These are phyloP conservation scores for Metschnikowia anglica DNA, from an alignment of 805 yeast genomes.

Conservation along the genomic window DNA sequence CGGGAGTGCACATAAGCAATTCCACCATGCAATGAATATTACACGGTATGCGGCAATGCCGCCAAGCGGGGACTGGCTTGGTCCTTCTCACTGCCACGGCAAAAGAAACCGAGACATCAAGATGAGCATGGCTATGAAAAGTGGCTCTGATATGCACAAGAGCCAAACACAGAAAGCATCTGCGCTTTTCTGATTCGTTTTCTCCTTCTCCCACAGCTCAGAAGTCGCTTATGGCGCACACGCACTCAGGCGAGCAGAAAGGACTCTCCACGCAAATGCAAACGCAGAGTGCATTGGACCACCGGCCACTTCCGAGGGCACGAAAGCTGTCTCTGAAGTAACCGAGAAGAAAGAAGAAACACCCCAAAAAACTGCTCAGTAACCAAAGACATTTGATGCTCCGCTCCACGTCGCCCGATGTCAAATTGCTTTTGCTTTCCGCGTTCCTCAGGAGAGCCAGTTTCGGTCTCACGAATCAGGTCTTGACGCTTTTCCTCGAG, in stretches of 20 bases:
- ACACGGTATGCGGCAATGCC: too few relatives aligned
- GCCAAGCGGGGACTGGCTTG: too few relatives aligned
- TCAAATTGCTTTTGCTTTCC: constrained; percentile 62
- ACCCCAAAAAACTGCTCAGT: neutral
- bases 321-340: too few relatives aligned
- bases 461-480: constrained; percentile 78
- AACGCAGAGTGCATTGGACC: neutral
- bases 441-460: constrained; percentile 70
- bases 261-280: constrained; percentile 2
- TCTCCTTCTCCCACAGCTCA: neutral
- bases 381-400: constrained; percentile 5
- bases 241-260: neutral
- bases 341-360: too few relatives aligned
- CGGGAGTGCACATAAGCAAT: neutral
- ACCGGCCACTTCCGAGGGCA: too few relatives aligned
- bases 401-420: constrained; percentile 40
- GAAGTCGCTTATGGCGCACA: neutral
- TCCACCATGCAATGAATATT: neutral
- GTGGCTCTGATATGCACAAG: too few relatives aligned
- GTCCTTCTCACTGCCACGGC: too few relatives aligned
- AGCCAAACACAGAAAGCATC: too few relatives aligned
- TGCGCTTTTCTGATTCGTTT: too few relatives aligned
- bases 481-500: constrained; percentile 64
- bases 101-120: too few relatives aligned
- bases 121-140: too few relatives aligned